Evolutionary conservation across 2,329 filamentous ascomycete genomes (phyloP), one percentile per base, ranked within the genome.

Genomic region (Trichophyton benhamiae): DNA sequence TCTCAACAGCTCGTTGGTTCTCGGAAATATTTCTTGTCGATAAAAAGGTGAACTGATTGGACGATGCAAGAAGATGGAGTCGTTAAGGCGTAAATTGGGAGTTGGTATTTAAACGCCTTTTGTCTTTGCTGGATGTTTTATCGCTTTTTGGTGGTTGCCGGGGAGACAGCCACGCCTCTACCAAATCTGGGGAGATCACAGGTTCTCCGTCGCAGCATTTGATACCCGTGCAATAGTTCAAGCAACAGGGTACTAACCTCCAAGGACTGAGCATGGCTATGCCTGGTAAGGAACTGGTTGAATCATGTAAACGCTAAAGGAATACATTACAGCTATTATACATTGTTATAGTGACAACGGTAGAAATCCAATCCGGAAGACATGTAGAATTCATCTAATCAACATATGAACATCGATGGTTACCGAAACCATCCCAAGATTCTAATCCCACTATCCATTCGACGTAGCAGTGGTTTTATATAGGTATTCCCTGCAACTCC

Each of bases 401-500:
- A 52, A 52, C 46, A 52, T 52, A 55, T 38, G 33, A 52, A 3
- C 30, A 55, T 55, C n/a, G 52, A 36, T 55, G 52, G 15, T 11
- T 17, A 6, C 5, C 30, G n/a, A 55, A 36, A 52, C 9, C 46
- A 52, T 17, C 27, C 11, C 25, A 17, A 55, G 30, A 38, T 36
- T 33, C 27, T 55, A 13, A 17, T 55, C 52, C 33, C 30, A 11
- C 4, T 36, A 6, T 33, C 33, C 5, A 55, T 55, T 55, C 52
- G 15, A 38, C 3, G 6, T 13, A 20, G 25, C 11, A 20, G 27
- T 15, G 52, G 46, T n/a, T 44, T 67, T 69, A 77, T 64, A 77
- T 76, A 52, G 71, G 66, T 62, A 75, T 73, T 36, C 74, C 75
- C 63, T 75, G 68, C 36, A 71, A 70, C 61, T 76, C 75, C 64